These are phyloP conservation scores for Secale cereale DNA, from an alignment of 176 grass and related monocot genomes.

Conservation along the genomic window DNA sequence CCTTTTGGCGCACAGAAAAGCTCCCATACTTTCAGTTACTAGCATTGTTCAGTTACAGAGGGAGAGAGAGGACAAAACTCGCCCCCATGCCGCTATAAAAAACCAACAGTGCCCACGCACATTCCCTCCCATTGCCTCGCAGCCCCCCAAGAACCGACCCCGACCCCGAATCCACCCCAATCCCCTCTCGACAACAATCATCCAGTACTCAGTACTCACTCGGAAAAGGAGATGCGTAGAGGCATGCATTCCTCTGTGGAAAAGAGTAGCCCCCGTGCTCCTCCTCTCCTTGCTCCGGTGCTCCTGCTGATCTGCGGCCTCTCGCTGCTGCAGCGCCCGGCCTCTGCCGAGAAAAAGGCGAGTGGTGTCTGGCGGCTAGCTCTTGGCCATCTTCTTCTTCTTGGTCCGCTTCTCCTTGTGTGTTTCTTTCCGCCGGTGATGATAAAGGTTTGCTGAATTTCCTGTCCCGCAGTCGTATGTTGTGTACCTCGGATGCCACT, in stretches of 20 bases:
- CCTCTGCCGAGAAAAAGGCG: constrained; percentile 37
- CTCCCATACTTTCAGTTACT: constrained; percentile 36
- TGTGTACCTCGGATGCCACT: constrained; percentile 72
- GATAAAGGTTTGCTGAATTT: not conserved
- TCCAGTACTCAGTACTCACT: not conserved
- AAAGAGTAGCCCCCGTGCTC: not conserved
- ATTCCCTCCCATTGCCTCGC: constrained; percentile 2
- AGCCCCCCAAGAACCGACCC: not conserved
- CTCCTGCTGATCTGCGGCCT: constrained; percentile 18
- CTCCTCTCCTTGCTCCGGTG: not conserved
- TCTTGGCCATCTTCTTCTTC: not conserved
- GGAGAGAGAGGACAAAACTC: not conserved
- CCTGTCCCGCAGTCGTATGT: constrained; percentile 59
- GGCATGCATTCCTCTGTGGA: constrained; percentile 12
- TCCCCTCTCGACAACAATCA: not conserved
- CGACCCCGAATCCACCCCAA: not conserved
- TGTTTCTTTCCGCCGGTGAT: not conserved
- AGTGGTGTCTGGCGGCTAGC: not conserved
- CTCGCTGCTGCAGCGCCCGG: constrained; percentile 29
- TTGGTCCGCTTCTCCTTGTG: not conserved
- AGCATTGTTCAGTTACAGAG: constrained; percentile 35
- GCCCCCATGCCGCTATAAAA: constrained; percentile 16
- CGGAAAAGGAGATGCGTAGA: not conserved
- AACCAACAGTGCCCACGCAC: constrained; percentile 28
- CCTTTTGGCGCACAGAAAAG: constrained; percentile 41